Evolutionary conservation across 768 basidiomycete species (phyloP), one percentile per base, ranked within the genome.

Genomic region (Leccinum imitatum): DNA sequence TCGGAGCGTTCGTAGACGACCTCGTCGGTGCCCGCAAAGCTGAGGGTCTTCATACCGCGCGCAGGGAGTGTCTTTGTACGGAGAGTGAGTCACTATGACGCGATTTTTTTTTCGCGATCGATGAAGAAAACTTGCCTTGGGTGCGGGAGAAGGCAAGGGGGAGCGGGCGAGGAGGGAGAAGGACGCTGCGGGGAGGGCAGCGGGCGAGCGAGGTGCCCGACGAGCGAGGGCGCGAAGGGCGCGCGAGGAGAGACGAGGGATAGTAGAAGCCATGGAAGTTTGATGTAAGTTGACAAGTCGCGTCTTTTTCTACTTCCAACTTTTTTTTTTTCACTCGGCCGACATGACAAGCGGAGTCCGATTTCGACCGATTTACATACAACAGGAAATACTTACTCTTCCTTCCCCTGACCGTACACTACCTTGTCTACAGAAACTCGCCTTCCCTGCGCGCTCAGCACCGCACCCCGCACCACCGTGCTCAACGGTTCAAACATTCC

Each of bases 21-120:
- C 80, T 98, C 95, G 72, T 94, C 84, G 60, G 89, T 88, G 69
- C 95, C 95, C 56, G 95, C 95, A 78, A 98, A 97, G 82, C 96
- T 90, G 69, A 98, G 90, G 54, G 94, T 95, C 81, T 98, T 96
- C 67, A 97, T 71, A 59, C 95, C 94, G 69, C 95, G 92, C 63
- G 76, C 75, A 41, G 82, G 79, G 33, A 62, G n/a, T 1, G 64
- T 83, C 88, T 73, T 51, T 11, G 15, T 25, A 37, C 23, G 23
- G 50, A 13, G 17, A 30, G 46, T 68, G 30, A 59, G 54, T 54
- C 27, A 56, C 21, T 59, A 59, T 1, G 19, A 46, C 15, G 31
- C 27, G 23, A 50, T 48, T 46, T 59, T 58, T 63, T 63, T 57
- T 77, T 76, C 72, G 13, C 33, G 33, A 5, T 33, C 13, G 33